A percentile compares a stretch with the other conserved stretches of the same genome.
phyloP scores from a whole-genome alignment of 1,284 basidiomycete genomes.

The Pyrrhoderma lamaoense region DNA sequence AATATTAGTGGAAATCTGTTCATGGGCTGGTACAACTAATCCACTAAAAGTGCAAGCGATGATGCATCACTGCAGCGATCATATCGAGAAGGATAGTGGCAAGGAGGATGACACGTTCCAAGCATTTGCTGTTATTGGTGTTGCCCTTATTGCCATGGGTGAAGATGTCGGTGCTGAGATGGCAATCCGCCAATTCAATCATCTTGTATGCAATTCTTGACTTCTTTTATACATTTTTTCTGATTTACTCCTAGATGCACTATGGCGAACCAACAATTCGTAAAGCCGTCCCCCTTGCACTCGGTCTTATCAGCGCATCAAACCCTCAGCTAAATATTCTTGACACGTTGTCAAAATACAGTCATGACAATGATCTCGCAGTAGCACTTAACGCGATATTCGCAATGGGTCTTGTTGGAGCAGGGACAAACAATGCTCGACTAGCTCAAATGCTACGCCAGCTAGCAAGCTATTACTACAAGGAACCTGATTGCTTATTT shows the following conservation, averaged over 20 bases:
- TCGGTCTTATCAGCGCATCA: conserved; percentile 91
- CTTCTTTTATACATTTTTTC: neutral
- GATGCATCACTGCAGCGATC: conserved; percentile 92
- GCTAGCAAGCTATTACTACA: conserved; percentile 94
- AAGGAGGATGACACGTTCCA: conserved; percentile 81
- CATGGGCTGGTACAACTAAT: conserved; percentile 94
- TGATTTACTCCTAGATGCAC: conserved; percentile 69
- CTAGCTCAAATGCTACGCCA: conserved; percentile 97
- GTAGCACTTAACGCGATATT: conserved; percentile 98
- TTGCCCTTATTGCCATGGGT: conserved; percentile 95
- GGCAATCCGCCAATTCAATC: conserved; percentile 91
- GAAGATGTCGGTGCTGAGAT: conserved; percentile 98
- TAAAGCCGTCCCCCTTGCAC: conserved; percentile 90
- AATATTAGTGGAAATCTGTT: conserved; percentile 90
- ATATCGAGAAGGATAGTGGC: conserved; percentile 62
- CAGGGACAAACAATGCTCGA: conserved; percentile 97
- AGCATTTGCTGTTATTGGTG: conserved; percentile 89
- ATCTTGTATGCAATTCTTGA: conserved; percentile 54
- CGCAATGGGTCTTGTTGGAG: conserved; percentile 97
- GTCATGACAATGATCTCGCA: conserved; percentile 94
- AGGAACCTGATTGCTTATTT: conserved; percentile 96
- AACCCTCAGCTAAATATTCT: conserved; percentile 95
- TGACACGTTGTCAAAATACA: conserved; percentile 99
- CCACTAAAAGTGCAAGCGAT: conserved; percentile 92
- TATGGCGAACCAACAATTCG: conserved; percentile 95